A percentile compares a stretch with the other conserved stretches of the same genome.
Conservation (phyloP, 164 flowering plant species). For the Chimonanthus salicifolius region DNA sequence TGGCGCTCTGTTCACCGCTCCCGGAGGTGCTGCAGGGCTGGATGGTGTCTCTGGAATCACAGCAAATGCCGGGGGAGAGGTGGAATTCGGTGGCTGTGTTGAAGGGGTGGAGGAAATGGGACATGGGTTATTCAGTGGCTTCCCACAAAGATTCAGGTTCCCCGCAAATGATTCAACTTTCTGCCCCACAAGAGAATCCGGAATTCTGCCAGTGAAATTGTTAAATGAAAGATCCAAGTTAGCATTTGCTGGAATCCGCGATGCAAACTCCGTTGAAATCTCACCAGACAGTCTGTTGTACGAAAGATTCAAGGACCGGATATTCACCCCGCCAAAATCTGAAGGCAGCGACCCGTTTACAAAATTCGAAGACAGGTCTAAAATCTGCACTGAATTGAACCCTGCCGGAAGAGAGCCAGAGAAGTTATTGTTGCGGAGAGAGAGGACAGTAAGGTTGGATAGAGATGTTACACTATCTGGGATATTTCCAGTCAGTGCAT, state of each 20-base stretch:
- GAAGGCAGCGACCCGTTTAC: slow-evolving; percentile 58
- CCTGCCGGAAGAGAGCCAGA: slow-evolving; percentile 48
- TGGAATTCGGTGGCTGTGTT: slow-evolving; percentile 39
- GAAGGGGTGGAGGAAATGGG: slow-evolving; percentile 50
- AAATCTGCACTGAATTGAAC: slow-evolving; percentile 25
- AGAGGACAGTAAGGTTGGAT: slow-evolving; percentile 43
- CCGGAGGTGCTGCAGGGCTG: not conserved
- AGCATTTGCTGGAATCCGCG: slow-evolving; percentile 13
- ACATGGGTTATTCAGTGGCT: slow-evolving; percentile 57
- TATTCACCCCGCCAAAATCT: slow-evolving; percentile 40
- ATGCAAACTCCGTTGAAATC: slow-evolving; percentile 12
- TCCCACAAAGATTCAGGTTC: slow-evolving; percentile 71
- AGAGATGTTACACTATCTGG: slow-evolving; percentile 41
- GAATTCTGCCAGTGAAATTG: slow-evolving; percentile 49
- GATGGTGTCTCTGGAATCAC: slow-evolving; percentile 9
- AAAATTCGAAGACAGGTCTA: slow-evolving; percentile 69
- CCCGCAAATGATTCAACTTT: slow-evolving; percentile 47
- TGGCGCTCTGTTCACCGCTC: not conserved
- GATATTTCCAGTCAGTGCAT: slow-evolving; percentile 63
- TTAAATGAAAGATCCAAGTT: slow-evolving; percentile 15
- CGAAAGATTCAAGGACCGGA: slow-evolving; percentile 39
- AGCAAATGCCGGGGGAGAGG: slow-evolving; percentile 18
- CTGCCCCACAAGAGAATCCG: slow-evolving; percentile 46
- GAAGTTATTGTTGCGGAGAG: slow-evolving; percentile 56
- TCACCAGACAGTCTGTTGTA: slow-evolving; percentile 17